Conservation (phyloP, 768 basidiomycete genomes). For the Mycena kentingensis region DNA sequence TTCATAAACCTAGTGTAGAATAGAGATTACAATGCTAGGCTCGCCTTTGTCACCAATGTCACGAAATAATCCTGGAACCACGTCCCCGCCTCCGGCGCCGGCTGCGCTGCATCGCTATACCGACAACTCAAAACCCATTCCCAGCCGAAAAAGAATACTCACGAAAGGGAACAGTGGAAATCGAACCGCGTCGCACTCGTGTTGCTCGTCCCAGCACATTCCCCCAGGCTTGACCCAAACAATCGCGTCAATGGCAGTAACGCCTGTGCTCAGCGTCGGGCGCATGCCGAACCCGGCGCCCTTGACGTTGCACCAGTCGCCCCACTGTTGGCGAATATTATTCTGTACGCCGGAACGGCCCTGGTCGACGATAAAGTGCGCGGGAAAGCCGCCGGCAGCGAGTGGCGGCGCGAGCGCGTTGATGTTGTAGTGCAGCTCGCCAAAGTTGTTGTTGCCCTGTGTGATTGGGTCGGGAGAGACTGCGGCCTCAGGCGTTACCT, state of each 20-base stretch:
- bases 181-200: slow-evolving; percentile 25
- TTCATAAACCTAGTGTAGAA: too few species aligned
- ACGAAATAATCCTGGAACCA: slow-evolving; percentile 74
- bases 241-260: slow-evolving; percentile 42
- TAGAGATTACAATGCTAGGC: slow-evolving; percentile 55
- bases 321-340: slow-evolving; percentile 60
- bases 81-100: slow-evolving; percentile 63
- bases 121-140: too few species aligned
- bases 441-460: slow-evolving; percentile 59
- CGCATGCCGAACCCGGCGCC: slow-evolving; percentile 50
- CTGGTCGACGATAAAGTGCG: slow-evolving; percentile 69
- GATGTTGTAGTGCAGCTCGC: slow-evolving; percentile 63
- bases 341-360: slow-evolving; percentile 67
- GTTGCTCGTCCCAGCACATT: slow-evolving; percentile 46
- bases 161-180: slow-evolving; percentile 43
- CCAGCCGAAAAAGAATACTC: too few species aligned
- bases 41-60: slow-evolving; percentile 53
- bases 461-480: slow-evolving; percentile 61
- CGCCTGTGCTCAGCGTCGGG: slow-evolving; percentile 42
- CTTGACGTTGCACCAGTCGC: slow-evolving; percentile 71
- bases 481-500: slow-evolving; percentile 43
- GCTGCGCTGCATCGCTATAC: slow-evolving; percentile 53
- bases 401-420: slow-evolving; percentile 54
- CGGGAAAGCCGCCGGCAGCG: slow-evolving; percentile 48
- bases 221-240: slow-evolving; percentile 51